A percentile compares a stretch with the other conserved stretches of the same genome.
phyloP scores from a whole-genome alignment of 2,329 filamentous ascomycete genomes.

The Trichophyton equinum region DNA sequence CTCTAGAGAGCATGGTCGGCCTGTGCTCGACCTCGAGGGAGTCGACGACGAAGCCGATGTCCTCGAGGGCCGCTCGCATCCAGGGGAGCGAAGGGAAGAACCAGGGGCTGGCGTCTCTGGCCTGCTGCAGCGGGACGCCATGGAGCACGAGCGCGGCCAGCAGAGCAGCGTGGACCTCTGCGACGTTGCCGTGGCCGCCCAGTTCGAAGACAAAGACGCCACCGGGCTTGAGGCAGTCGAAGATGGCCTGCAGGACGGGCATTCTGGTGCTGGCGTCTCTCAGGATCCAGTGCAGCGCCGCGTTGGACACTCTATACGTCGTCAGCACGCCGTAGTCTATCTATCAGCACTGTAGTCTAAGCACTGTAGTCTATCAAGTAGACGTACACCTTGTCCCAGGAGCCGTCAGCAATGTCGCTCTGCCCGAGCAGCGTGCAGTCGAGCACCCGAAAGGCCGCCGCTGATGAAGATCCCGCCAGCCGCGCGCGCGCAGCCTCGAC shows the following conservation, averaged over 20 bases:
- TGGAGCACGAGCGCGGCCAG: slow-evolving; percentile 40
- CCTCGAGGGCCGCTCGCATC: slow-evolving; percentile 33
- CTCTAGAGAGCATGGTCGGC: slow-evolving; percentile 40
- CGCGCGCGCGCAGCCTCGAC: slow-evolving; percentile 38
- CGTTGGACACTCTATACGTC: slow-evolving; percentile 43
- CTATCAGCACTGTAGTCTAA: no score
- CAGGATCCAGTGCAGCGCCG: slow-evolving; percentile 56
- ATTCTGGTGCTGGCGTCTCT: slow-evolving; percentile 33
- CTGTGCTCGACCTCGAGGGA: slow-evolving; percentile 51
- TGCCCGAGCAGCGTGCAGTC: slow-evolving; percentile 27
- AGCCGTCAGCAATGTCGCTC: slow-evolving; percentile 17
- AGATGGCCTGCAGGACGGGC: slow-evolving; percentile 43
- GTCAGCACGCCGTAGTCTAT: neutral
- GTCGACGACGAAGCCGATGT: slow-evolving; percentile 37
- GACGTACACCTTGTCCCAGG: slow-evolving; percentile 40
- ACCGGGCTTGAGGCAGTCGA: slow-evolving; percentile 41
- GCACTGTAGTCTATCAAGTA: neutral
- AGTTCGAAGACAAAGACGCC: slow-evolving; percentile 56
- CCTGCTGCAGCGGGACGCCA: slow-evolving; percentile 40
- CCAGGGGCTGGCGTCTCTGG: slow-evolving; percentile 48
- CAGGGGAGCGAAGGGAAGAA: slow-evolving; percentile 57
- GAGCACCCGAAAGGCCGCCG: slow-evolving; percentile 21
- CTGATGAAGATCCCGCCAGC: slow-evolving; percentile 27
- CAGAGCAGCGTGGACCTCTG: slow-evolving; percentile 49
- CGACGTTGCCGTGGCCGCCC: slow-evolving; percentile 57